Base-by-base conservation (phyloP, 1,284 basidiomycete species). In the Rhodotorula sp. region DNA sequence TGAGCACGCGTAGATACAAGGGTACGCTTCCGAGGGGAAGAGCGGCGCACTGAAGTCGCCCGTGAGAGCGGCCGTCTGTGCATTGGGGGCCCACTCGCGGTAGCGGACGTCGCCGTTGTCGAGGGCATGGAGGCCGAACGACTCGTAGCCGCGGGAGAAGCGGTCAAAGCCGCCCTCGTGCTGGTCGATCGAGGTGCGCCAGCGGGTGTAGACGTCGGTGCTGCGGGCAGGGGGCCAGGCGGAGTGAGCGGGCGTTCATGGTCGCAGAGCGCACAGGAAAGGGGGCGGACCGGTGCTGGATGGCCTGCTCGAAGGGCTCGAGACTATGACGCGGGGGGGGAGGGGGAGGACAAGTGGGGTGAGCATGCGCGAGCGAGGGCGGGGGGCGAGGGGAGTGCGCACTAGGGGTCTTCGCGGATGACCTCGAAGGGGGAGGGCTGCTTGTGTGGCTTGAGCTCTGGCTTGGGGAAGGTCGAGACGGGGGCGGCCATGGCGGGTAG, bases 11-110 rank as follows among this genome's bases (percentile, higher is more conserved):
- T 61, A 62, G 17, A 64, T 51, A 34, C 36, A 3, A 27, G 50
- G 5, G 2, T 19, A 48, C 12, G 19, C 1, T 9, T 1, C 27
- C 36, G 34, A 41, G 37, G 50, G 29, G 10, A n/a, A 37, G 27
- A 19, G 60, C n/a, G 25, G 87, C 92, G 82, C 73, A 96, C 94
- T 99, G 85, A 99, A 99, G 61, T 99, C 96, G 63, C 96, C 96
- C 79, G 94, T 94, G 67, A 99, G 84, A 78, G 85, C 86, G 1
- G 95, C 96, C 78, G 90, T 88, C 59, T 81, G 84, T 22, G 90
- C 95, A 78, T 92, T 93, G 0, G 96, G 94, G 12, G 96, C 96
- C 96, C 96, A 99, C 81, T 99, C 96, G 78, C 91, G 86, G 81
- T 98, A 99, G 15, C 87, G 84, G 51, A 98, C 87, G 41, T 89